Evolutionary conservation across 129 eudicot genomes (phyloP), one percentile per base, ranked within the genome.

Genomic region (Rutidosis leptorrhynchoides): DNA sequence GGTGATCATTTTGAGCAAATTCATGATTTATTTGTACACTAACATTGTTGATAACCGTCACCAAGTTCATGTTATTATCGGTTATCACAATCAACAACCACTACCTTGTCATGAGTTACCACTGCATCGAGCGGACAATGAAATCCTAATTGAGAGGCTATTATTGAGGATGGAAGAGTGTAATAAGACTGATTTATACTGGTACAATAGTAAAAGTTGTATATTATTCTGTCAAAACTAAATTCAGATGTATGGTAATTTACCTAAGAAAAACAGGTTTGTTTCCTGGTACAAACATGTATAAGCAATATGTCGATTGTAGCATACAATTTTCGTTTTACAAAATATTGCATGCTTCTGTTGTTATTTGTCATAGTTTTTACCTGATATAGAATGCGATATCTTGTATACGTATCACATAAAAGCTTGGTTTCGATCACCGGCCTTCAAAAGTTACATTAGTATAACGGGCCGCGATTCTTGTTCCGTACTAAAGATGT

Each of bases 121-220:
- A n/a, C n/a, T n/a, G n/a, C n/a, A n/a, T n/a, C n/a, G n/a, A n/a
- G n/a, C n/a, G n/a, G n/a, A n/a, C n/a, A n/a, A n/a, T 28, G 42
- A 10, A 58, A 27, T 3, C 28, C 53, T 25, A 52, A 27, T 23
- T 17, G 62, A 52, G 43, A 14, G 22, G 35, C 10, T 32, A 54
- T n/a, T 29, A 9, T n/a, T 51, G 60, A 30, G 59, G 71, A 28
- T 66, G 48, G 29, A 52, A 51, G 66, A 62, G 66, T 62, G 17
- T 20, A 62, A 32, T 7, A 28, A 21, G 28, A 21, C 23, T 32
- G 25, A 35, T 68, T 14, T 33, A 33, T 61, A n/a, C n/a, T n/a
- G n/a, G n/a, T n/a, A 32, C 66, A 61, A 61, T 4, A 37, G 29
- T 22, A 7, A 45, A 43, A 45, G 55, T 40, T 43, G 54, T 37